phyloP scores from a whole-genome alignment of 345 rosid species.

The Gossypium longicalyx region DNA sequence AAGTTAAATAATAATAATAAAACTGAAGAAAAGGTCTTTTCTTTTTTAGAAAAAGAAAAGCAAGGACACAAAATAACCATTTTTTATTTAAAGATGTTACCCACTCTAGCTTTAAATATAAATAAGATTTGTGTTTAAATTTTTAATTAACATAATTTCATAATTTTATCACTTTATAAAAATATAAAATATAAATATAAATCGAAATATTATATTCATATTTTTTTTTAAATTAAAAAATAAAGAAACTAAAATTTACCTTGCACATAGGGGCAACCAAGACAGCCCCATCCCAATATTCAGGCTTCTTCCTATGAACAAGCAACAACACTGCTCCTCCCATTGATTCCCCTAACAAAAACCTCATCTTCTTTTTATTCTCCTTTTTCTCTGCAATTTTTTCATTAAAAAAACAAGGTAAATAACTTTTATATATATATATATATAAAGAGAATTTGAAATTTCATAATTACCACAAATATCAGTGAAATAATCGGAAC shows the following conservation, averaged over 20 bases:
- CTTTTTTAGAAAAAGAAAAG: no score
- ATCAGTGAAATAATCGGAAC: conserved; percentile 43
- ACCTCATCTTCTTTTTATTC: conserved; percentile 58
- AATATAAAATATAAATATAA: no score
- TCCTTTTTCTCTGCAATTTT: conserved; percentile 42
- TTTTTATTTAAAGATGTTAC: no score
- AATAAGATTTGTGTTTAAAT: no score
- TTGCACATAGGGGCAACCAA: conserved; percentile 89
- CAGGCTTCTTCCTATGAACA: conserved; percentile 56
- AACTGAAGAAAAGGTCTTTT: no score
- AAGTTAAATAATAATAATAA: no score
- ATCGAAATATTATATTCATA: no score
- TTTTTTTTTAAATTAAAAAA: neutral
- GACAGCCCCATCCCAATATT: conserved; percentile 77
- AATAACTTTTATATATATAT: neutral
- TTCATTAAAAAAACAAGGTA: neutral
- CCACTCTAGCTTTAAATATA: no score
- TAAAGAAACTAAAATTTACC: conserved; percentile 31
- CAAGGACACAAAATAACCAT: no score
- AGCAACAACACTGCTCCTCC: conserved; percentile 76
- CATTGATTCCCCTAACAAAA: conserved; percentile 79
- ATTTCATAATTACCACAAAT: conserved; percentile 44
- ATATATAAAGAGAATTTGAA: neutral
- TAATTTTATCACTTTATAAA: no score
- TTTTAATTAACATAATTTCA: no score